Conservation (phyloP, 345 rosid genomes). For the Melastoma malabathricum region DNA sequence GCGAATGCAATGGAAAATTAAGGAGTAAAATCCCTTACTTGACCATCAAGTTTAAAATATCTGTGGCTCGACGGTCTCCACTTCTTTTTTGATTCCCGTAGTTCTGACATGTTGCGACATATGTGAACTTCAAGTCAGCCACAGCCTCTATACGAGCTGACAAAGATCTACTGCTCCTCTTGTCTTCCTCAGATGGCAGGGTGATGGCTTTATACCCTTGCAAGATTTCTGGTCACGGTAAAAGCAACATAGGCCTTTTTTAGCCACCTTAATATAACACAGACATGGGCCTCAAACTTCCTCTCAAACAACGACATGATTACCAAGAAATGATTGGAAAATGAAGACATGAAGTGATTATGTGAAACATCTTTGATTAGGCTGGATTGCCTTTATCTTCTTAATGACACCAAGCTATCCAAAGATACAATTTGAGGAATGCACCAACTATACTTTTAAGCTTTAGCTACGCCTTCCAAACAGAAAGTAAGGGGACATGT, state of each 20-base stretch:
- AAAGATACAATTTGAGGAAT: no score
- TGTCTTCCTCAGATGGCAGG: slow-evolving; percentile 79
- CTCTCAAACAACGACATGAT: no score
- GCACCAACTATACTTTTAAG: no score
- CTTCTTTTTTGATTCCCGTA: slow-evolving; percentile 86
- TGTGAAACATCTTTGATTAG: no score
- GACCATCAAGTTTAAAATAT: slow-evolving; percentile 91
- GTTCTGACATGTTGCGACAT: slow-evolving; percentile 92
- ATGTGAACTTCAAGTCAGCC: slow-evolving; percentile 93
- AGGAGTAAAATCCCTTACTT: slow-evolving; percentile 47
- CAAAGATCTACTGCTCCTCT: slow-evolving; percentile 79
- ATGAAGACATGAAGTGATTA: no score
- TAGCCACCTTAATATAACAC: no score
- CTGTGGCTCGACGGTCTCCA: slow-evolving; percentile 92
- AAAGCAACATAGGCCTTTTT: not conserved
- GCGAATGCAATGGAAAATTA: not conserved
- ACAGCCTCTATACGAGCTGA: slow-evolving; percentile 78
- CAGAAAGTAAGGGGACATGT: no score
- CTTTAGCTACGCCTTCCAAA: no score
- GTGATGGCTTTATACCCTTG: slow-evolving; percentile 85
- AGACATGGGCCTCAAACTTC: no score
- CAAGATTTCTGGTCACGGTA: slow-evolving; percentile 55
- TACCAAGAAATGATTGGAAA: no score
- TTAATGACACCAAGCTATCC: no score
- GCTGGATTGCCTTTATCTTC: no score